Conservation (phyloP, 805 yeast species). For the Starmerella khaoyaiensis region DNA sequence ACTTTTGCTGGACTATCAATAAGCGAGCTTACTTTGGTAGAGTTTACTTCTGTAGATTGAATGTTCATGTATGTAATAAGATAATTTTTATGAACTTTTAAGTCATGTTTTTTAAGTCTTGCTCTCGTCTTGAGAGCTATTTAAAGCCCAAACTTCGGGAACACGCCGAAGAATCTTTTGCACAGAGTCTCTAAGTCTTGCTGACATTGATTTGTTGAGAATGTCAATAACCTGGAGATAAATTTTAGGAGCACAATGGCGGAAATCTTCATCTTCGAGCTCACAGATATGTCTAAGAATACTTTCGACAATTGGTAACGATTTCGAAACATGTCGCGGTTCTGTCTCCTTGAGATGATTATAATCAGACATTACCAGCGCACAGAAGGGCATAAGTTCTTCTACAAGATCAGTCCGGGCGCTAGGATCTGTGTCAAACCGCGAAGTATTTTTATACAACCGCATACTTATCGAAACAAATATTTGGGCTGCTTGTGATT, state of each 20-base stretch:
- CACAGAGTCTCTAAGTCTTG: constrained; percentile 28
- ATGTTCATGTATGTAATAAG: not conserved
- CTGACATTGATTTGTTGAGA: constrained; percentile 28
- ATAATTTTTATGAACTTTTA: not conserved
- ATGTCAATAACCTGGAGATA: constrained; percentile 23
- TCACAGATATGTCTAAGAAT: constrained; percentile 71
- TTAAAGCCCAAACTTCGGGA: constrained; percentile 31
- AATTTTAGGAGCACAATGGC: constrained; percentile 14
- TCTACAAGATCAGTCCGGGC: constrained; percentile 41
- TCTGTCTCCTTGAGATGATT: constrained; percentile 54
- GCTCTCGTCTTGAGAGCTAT: not conserved
- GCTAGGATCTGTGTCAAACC: constrained; percentile 34
- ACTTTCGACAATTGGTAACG: constrained; percentile 89
- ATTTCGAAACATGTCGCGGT: constrained; percentile 62
- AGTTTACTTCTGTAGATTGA: not conserved
- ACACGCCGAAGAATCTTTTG: constrained; percentile 32
- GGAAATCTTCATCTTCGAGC: constrained; percentile 62
- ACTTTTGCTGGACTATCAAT: too few relatives aligned
- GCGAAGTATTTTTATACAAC: constrained; percentile 52
- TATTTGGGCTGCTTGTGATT: constrained; percentile 78
- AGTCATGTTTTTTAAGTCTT: not conserved
- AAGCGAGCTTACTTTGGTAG: too few relatives aligned
- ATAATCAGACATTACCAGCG: constrained; percentile 55
- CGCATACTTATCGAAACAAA: constrained; percentile 69
- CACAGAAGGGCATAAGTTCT: constrained; percentile 54